A percentile compares a stretch with the other conserved stretches of the same genome.
Conservation (phyloP, 2,329 filamentous ascomycete species). For the Trichoderma afroharzianum region DNA sequence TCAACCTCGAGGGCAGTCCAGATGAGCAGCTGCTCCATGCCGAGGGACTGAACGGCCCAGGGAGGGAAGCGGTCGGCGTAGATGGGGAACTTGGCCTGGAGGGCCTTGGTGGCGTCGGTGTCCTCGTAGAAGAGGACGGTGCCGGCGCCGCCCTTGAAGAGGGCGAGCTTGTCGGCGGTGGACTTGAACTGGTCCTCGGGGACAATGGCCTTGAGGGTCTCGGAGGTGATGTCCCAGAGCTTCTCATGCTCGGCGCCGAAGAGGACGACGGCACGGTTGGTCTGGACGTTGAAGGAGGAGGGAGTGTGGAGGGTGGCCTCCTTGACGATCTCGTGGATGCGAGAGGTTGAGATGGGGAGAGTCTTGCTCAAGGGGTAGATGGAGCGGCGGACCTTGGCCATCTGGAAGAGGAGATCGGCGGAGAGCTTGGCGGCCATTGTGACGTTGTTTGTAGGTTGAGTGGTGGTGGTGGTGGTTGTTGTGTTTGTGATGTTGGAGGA, state of each 20-base stretch:
- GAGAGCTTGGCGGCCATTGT: constrained; percentile 43
- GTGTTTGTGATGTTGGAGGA: constrained; percentile 1
- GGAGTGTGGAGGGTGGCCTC: constrained; percentile 66
- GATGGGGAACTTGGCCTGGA: constrained; percentile 65
- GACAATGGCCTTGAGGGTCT: constrained; percentile 52
- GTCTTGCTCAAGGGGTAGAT: constrained; percentile 66
- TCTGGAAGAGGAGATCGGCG: constrained; percentile 56
- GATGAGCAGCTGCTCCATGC: constrained; percentile 72
- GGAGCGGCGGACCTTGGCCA: constrained; percentile 65
- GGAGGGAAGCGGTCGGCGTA: constrained; percentile 77
- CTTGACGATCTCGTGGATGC: constrained; percentile 63
- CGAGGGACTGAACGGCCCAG: constrained; percentile 74
- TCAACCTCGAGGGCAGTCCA: constrained; percentile 83
- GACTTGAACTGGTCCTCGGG: constrained; percentile 58
- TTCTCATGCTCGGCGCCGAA: constrained; percentile 80
- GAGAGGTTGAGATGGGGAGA: constrained; percentile 47
- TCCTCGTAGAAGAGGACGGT: constrained; percentile 89
- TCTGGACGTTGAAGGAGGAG: constrained; percentile 85
- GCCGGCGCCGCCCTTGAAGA: constrained; percentile 71
- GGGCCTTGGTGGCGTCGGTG: constrained; percentile 58
- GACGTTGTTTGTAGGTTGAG: constrained; percentile 27
- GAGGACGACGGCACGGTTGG: constrained; percentile 73
- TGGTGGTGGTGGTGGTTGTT: constrained; percentile 4
- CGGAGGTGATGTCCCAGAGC: constrained; percentile 73
- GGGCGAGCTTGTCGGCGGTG: constrained; percentile 42